Evolutionary conservation across 2,329 filamentous ascomycete genomes (phyloP).

Genomic region (Hypoxylon sp.): DNA sequence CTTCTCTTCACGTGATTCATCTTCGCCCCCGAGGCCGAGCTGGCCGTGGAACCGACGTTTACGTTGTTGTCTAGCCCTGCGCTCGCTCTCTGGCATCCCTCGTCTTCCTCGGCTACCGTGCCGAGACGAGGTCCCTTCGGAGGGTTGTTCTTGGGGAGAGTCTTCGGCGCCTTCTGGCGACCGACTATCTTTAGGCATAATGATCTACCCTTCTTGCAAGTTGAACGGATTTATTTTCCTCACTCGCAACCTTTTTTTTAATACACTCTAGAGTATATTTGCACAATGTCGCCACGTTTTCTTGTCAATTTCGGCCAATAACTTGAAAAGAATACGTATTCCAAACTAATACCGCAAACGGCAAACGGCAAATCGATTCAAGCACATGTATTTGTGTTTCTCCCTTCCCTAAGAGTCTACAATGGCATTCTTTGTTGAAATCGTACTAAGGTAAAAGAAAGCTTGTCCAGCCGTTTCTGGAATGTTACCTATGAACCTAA

Average conservation of each 20-base stretch:
- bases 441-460: slow-evolving; percentile 43
- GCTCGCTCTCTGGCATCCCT: slow-evolving; percentile 48
- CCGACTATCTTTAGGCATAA: slow-evolving; percentile 22
- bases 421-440: slow-evolving; percentile 52
- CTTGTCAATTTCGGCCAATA: slow-evolving; percentile 40
- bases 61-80: slow-evolving; percentile 40
- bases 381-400: slow-evolving; percentile 46
- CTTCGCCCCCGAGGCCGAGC: slow-evolving; percentile 3
- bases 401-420: slow-evolving; percentile 21
- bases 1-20: slow-evolving; percentile 12
- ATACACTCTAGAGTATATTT: not conserved
- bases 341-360: slow-evolving; percentile 50
- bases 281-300: slow-evolving; percentile 6
- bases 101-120: slow-evolving; percentile 34
- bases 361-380: slow-evolving; percentile 26
- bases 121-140: not conserved
- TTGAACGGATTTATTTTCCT: not conserved
- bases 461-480: slow-evolving; percentile 37
- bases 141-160: slow-evolving; percentile 8
- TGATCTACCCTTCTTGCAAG: not conserved
- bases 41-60: slow-evolving; percentile 33
- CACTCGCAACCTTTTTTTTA: not conserved
- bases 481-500: slow-evolving; percentile 44
- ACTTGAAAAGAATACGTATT: slow-evolving; percentile 22
- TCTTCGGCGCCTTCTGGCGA: not conserved